Conservation (phyloP, 495 filamentous ascomycete species). For the Aspergillus bridgeri region DNA sequence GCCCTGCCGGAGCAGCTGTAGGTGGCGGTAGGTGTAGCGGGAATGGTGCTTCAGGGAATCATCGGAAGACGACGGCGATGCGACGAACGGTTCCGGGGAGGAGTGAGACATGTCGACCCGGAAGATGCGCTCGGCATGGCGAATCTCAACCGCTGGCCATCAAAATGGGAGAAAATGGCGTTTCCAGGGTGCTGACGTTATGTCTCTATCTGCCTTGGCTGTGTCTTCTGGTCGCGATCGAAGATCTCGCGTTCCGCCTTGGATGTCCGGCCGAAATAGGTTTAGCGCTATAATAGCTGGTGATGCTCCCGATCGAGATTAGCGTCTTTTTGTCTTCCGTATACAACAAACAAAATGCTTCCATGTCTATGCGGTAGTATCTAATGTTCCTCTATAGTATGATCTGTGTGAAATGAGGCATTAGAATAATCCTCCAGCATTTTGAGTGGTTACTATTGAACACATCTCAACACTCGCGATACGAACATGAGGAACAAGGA, state of each 20-base stretch:
- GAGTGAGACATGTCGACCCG: conserved; percentile 25
- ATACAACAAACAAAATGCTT: no score
- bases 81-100: conserved; percentile 27
- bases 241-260: background rate
- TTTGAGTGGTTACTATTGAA: no score
- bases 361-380: no score
- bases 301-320: background rate
- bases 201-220: background rate
- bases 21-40: conserved; percentile 78
- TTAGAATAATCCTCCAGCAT: no score
- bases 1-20: conserved; percentile 68
- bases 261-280: background rate
- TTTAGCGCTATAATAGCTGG: background rate
- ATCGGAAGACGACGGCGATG: conserved; percentile 28
- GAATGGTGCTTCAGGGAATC: conserved; percentile 54
- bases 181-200: background rate
- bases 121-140: conserved; percentile 16
- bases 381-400: no score
- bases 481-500: background rate
- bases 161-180: background rate
- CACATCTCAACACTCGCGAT: no score
- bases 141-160: background rate
- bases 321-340: no score
- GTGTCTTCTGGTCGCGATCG: background rate
- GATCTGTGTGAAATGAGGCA: no score